phyloP scores from a whole-genome alignment of 441 rosid species.

The Heliophila coronopifolia region DNA sequence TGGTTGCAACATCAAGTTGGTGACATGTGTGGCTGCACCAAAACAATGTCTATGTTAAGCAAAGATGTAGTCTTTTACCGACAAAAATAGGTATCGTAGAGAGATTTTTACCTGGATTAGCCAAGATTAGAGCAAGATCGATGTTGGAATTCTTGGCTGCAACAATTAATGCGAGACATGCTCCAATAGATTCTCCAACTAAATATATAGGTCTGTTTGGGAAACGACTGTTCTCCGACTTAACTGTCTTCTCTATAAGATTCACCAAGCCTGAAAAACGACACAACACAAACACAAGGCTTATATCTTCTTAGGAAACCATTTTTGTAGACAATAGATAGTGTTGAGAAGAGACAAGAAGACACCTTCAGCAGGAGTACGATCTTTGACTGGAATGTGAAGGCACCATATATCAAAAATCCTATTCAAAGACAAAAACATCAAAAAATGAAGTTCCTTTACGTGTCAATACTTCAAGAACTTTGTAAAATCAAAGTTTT shows the following conservation, averaged over 20 bases:
- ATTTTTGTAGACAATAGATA: not conserved
- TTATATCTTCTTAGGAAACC: not conserved
- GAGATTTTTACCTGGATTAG: constrained; percentile 78
- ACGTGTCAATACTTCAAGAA: too few relatives aligned
- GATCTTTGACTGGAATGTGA: constrained; percentile 58
- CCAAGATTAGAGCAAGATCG: constrained; percentile 60
- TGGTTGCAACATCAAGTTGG: constrained; percentile 41
- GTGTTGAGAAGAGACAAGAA: not conserved
- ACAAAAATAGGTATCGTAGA: too few relatives aligned
- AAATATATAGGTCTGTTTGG: constrained; percentile 62
- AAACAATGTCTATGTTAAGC: not conserved
- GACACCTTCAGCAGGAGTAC: constrained; percentile 49
- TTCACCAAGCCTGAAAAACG: constrained; percentile 43
- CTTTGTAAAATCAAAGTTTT: not conserved
- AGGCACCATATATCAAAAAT: constrained; percentile 56
- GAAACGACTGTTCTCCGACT: constrained; percentile 28
- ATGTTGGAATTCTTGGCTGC: constrained; percentile 53
- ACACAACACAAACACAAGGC: constrained; percentile 10
- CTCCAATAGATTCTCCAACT: constrained; percentile 71
- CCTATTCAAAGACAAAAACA: constrained; percentile 33
- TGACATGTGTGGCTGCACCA: constrained; percentile 59
- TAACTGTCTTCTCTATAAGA: constrained; percentile 42
- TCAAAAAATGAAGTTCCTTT: constrained; percentile 2
- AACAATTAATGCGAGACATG: constrained; percentile 56
- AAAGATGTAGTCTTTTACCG: not conserved